Conservation (phyloP, 1,284 basidiomycete species). For the Malassezia pachydermatis region DNA sequence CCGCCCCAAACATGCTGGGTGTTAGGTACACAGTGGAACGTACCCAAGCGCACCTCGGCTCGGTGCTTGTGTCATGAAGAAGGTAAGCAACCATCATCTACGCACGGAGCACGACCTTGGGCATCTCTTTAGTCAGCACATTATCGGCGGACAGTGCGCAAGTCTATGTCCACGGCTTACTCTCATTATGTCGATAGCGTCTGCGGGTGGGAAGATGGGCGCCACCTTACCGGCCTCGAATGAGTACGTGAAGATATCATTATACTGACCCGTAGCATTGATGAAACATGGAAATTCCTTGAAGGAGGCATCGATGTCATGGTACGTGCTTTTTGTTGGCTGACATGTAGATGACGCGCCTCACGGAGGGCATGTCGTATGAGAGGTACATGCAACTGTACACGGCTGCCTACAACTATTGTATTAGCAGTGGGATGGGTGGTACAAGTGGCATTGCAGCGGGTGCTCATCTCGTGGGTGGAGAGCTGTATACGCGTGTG, state of each 20-base stretch:
- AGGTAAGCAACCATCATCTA: background rate
- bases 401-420: constrained; percentile 84
- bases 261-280: constrained; percentile 50
- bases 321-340: constrained; percentile 12
- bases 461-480: constrained; percentile 87
- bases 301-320: constrained; percentile 61
- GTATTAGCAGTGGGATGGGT: constrained; percentile 72
- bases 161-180: no score
- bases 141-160: no score
- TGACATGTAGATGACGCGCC: constrained; percentile 34
- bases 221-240: constrained; percentile 11
- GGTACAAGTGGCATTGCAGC: constrained; percentile 17
- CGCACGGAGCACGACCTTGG: background rate
- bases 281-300: constrained; percentile 79
- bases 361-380: constrained; percentile 78
- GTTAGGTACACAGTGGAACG: background rate
- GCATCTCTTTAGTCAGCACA: background rate
- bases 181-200: no score
- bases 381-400: constrained; percentile 85
- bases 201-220: background rate
- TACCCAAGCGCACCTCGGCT: constrained; percentile 7
- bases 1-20: constrained; percentile 37
- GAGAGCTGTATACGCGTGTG: constrained; percentile 83
- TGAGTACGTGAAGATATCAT: constrained; percentile 6
- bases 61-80: background rate